Conservation (phyloP, 75 land plant species). For the Cupressus sempervirens region DNA sequence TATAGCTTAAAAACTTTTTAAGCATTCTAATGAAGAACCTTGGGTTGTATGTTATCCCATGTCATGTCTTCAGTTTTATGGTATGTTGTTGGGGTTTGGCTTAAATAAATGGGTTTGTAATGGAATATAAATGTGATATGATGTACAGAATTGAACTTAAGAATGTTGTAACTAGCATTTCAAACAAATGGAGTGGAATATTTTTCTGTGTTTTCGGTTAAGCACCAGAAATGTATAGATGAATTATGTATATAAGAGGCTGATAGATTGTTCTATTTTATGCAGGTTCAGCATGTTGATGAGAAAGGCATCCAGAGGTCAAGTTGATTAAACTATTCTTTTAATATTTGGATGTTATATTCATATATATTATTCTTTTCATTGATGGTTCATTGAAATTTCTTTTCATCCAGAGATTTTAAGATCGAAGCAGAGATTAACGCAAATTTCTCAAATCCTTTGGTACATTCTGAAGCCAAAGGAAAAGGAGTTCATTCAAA, state of each 20-base stretch:
- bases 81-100: neutral
- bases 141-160: neutral
- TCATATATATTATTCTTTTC: neutral
- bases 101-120: neutral
- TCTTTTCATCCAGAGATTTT: neutral
- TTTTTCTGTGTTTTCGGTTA: neutral
- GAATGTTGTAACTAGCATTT: neutral
- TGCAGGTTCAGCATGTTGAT: neutral
- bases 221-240: neutral
- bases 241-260: neutral
- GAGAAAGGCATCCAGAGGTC: slow-evolving; percentile 1
- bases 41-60: too few relatives aligned
- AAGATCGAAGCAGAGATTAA: neutral
- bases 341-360: neutral
- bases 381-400: neutral
- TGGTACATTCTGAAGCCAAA: neutral
- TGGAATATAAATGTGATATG: neutral
- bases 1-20: too few relatives aligned
- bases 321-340: neutral
- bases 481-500: neutral
- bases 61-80: too few relatives aligned
- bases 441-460: neutral
- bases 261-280: neutral
- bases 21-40: too few relatives aligned
- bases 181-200: neutral